Percentiles rank a stretch among this genome's conserved stretches.
These are phyloP conservation scores for Fusarium agapanthi DNA, from an alignment of 2,329 filamentous ascomycete species.

Conservation along the genomic window DNA sequence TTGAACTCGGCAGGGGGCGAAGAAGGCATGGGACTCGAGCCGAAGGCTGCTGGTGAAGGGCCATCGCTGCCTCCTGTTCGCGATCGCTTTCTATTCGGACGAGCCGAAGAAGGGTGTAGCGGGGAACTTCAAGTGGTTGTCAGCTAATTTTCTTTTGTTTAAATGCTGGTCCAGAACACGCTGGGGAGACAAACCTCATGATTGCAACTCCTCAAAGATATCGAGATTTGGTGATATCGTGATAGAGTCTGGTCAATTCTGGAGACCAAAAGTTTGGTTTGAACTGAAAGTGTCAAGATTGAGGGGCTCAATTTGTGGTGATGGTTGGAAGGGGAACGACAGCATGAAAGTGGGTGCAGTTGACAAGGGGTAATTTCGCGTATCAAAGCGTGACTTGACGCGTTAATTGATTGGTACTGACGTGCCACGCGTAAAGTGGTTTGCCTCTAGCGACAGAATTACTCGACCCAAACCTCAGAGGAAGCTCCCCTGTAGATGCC, in stretches of 20 bases:
- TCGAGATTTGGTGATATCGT: constrained; percentile 4
- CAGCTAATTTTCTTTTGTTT: neutral
- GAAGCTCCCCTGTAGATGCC: fast-evolving
- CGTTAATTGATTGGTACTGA: constrained; percentile 54
- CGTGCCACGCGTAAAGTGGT: constrained; percentile 52
- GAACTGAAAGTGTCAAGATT: constrained; percentile 23
- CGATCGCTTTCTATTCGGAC: constrained; percentile 64
- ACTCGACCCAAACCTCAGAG: neutral
- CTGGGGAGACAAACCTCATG: constrained; percentile 18
- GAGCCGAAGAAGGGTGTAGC: constrained; percentile 77
- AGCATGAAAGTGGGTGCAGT: constrained; percentile 26
- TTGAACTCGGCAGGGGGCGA: constrained; percentile 68
- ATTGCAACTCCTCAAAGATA: constrained; percentile 4
- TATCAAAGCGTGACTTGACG: constrained; percentile 45
- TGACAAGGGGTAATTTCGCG: constrained; percentile 40
- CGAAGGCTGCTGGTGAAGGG: constrained; percentile 59
- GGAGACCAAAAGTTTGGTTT: neutral
- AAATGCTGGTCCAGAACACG: neutral
- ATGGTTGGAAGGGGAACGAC: constrained; percentile 33
- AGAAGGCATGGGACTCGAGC: constrained; percentile 72
- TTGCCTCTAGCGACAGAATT: neutral
- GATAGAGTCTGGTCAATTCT: neutral
- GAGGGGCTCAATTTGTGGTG: constrained; percentile 34
- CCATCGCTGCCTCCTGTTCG: constrained; percentile 62
- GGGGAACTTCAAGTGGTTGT: constrained; percentile 71